These are phyloP conservation scores for Quillaja saponaria DNA, from an alignment of 306 rosid species.

Conservation along the genomic window DNA sequence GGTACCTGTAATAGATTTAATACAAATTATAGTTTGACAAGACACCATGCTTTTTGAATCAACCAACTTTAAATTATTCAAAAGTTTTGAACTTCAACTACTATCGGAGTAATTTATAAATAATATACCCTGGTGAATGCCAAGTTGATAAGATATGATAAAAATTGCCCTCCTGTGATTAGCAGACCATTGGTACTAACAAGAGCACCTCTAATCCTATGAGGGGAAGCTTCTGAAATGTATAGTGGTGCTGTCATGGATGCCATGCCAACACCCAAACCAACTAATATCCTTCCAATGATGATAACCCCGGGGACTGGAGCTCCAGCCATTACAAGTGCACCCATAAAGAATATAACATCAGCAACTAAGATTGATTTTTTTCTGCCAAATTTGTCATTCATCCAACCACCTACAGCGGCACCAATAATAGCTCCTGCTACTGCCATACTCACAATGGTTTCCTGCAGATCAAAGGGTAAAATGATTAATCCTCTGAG, in stretches of 20 bases:
- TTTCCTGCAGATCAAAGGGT: constrained; percentile 50
- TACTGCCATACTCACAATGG: constrained; percentile 84
- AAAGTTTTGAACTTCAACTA: constrained; percentile 8
- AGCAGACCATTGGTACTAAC: constrained; percentile 70
- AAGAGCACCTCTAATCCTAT: constrained; percentile 80
- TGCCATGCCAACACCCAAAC: constrained; percentile 90
- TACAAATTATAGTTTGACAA: constrained; percentile 4
- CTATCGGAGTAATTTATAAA: not conserved
- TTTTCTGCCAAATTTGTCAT: constrained; percentile 69
- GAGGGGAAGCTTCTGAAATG: constrained; percentile 87
- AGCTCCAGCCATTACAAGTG: constrained; percentile 70
- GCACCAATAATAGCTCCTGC: constrained; percentile 95
- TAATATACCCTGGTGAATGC: constrained; percentile 65
- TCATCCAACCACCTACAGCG: constrained; percentile 84
- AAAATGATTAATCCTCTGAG: not conserved
- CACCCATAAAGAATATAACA: constrained; percentile 59
- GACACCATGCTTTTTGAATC: too few species aligned
- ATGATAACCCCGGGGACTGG: constrained; percentile 71
- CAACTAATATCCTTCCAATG: constrained; percentile 69
- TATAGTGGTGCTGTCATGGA: constrained; percentile 89
- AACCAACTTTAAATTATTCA: not conserved
- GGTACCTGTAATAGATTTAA: constrained; percentile 43
- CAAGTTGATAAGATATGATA: constrained; percentile 74
- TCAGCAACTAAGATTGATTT: constrained; percentile 64
- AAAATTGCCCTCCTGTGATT: constrained; percentile 78